Conservation (phyloP, 2,329 filamentous ascomycete genomes). For the Dactylonectria estremocensis region DNA sequence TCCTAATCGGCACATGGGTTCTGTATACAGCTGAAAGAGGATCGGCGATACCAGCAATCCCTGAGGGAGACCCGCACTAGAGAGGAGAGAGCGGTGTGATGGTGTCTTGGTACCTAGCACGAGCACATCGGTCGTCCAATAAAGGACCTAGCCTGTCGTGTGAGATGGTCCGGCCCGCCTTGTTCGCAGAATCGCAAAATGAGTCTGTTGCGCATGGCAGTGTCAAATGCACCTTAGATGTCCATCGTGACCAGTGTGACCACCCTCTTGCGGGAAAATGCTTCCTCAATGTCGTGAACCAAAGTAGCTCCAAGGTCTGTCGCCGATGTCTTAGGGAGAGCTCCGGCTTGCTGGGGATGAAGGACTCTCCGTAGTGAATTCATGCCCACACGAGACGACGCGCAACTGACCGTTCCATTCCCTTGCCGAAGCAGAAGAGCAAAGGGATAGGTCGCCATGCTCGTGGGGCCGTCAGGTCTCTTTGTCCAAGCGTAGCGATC, state of each 20-base stretch:
- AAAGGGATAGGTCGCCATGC: slow-evolving; percentile 47
- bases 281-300: slow-evolving; percentile 39
- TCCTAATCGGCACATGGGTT: no score
- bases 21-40: no score
- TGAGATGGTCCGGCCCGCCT: no score
- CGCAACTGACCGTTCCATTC: slow-evolving; percentile 46
- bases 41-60: no score
- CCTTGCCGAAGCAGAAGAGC: slow-evolving; percentile 47
- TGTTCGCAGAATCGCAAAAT: neutral
- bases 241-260: slow-evolving; percentile 35
- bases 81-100: no score
- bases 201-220: slow-evolving; percentile 31
- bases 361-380: slow-evolving; percentile 40
- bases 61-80: no score
- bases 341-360: slow-evolving; percentile 37
- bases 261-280: slow-evolving; percentile 26
- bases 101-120: no score
- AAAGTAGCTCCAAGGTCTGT: slow-evolving; percentile 28
- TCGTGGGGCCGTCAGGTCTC: slow-evolving; percentile 36
- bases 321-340: slow-evolving; percentile 41
- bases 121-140: no score
- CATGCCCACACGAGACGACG: slow-evolving; percentile 37
- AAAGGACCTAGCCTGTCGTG: no score
- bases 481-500: slow-evolving; percentile 42
- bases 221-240: slow-evolving; percentile 39